Evolutionary conservation across 306 rosid genomes (phyloP).

Genomic region (Gastrolobium bilobum): DNA sequence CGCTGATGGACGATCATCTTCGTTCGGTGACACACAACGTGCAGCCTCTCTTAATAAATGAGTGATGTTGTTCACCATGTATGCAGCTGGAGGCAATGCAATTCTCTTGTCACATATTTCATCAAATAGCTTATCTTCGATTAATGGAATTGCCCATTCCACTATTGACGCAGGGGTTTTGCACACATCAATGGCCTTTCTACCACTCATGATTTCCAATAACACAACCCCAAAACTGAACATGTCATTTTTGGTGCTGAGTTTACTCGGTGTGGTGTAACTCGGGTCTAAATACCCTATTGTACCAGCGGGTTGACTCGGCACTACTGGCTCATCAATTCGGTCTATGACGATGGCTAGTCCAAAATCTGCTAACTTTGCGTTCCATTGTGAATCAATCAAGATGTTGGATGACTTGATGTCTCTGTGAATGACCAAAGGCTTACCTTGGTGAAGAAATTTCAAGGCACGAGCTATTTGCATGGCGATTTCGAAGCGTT

Average conservation of each 20-base stretch:
- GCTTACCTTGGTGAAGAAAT: constrained; percentile 60
- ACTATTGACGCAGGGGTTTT: constrained; percentile 51
- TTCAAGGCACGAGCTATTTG: constrained; percentile 57
- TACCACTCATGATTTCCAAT: constrained; percentile 60
- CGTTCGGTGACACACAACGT: constrained; percentile 56
- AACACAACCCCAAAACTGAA: constrained; percentile 72
- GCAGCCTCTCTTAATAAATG: constrained; percentile 44
- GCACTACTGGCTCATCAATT: neutral
- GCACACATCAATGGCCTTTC: constrained; percentile 60
- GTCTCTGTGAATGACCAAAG: constrained; percentile 68
- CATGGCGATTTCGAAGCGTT: constrained; percentile 56
- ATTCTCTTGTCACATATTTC: constrained; percentile 51
- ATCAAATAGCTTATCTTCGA: neutral
- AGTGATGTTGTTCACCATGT: constrained; percentile 41
- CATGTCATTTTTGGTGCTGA: constrained; percentile 65
- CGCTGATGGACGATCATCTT: constrained; percentile 57
- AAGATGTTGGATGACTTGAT: constrained; percentile 65
- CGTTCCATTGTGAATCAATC: constrained; percentile 60
- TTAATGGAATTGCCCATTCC: constrained; percentile 65
- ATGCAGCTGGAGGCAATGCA: neutral
- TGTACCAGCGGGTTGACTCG: constrained; percentile 63
- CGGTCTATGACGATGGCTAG: constrained; percentile 57
- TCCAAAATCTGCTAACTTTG: constrained; percentile 74
- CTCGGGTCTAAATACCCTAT: constrained; percentile 71
- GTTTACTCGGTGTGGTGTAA: constrained; percentile 57